Conservation (phyloP, 2,329 filamentous ascomycete genomes). For the Fusarium caatingaense region DNA sequence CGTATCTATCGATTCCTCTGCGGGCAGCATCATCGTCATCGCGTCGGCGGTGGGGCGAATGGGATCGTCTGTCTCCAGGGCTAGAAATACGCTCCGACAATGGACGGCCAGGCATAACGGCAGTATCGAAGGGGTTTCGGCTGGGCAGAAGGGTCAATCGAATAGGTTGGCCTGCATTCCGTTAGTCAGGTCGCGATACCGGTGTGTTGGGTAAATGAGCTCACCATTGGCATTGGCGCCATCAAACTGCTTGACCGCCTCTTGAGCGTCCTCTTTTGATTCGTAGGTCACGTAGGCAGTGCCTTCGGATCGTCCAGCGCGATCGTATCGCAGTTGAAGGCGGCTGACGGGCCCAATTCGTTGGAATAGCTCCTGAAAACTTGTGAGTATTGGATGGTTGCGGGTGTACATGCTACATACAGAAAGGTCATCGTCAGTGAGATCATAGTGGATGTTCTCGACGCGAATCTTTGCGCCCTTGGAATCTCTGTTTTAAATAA, state of each 20-base stretch:
- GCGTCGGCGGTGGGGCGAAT: constrained; percentile 61
- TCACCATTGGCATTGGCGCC: constrained; percentile 88
- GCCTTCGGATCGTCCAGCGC: constrained; percentile 88
- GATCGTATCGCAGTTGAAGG: constrained; percentile 83
- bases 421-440: constrained; percentile 84
- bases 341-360: constrained; percentile 78
- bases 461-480: constrained; percentile 79
- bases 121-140: constrained; percentile 68
- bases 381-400: constrained; percentile 42
- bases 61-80: constrained; percentile 69
- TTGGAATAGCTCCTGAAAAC: constrained; percentile 77
- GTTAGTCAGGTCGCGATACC: constrained; percentile 13
- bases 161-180: constrained; percentile 77
- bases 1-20: constrained; percentile 81
- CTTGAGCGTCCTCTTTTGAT: constrained; percentile 74
- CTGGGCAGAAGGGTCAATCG: constrained; percentile 73
- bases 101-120: constrained; percentile 65
- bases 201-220: not conserved
- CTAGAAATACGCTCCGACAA: constrained; percentile 71
- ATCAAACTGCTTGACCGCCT: constrained; percentile 83
- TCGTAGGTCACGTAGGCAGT: constrained; percentile 86
- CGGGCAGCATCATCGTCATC: constrained; percentile 69
- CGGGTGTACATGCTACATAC: constrained; percentile 58
- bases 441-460: constrained; percentile 92
- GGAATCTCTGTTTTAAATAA: constrained; percentile 56